Evolutionary conservation across 2,329 filamentous ascomycete genomes (phyloP).

Genomic region (Karstenula rhodostoma): DNA sequence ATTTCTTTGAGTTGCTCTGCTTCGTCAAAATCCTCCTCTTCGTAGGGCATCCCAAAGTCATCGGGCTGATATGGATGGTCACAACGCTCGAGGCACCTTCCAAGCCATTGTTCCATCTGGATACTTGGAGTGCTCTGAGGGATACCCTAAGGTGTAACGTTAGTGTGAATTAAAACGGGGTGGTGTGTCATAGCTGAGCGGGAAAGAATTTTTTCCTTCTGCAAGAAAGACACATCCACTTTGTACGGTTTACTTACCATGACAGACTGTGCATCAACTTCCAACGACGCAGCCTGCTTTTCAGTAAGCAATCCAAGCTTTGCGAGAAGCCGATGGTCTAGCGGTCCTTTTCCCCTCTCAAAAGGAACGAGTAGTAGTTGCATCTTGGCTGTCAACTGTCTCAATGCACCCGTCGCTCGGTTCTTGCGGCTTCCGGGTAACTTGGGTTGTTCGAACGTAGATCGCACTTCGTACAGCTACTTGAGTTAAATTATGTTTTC

Average conservation of each 20-base stretch:
- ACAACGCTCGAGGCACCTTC: constrained; percentile 58
- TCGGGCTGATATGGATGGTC: constrained; percentile 56
- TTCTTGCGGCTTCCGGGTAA: constrained; percentile 50
- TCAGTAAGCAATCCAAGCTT: constrained; percentile 66
- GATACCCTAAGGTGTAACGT: constrained; percentile 26
- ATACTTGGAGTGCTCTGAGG: constrained; percentile 38
- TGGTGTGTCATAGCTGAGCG: too few relatives aligned
- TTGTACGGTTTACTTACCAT: constrained; percentile 24
- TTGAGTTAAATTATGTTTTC: not conserved
- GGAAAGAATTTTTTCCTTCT: too few relatives aligned
- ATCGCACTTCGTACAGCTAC: constrained; percentile 63
- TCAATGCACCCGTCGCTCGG: constrained; percentile 53
- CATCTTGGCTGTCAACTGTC: constrained; percentile 35
- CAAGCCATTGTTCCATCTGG: constrained; percentile 65
- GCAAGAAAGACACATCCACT: too few relatives aligned
- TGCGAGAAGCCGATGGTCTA: constrained; percentile 56
- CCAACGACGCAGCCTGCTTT: constrained; percentile 69
- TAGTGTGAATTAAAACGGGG: too few relatives aligned
- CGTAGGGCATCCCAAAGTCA: constrained; percentile 62
- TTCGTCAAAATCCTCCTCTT: constrained; percentile 69
- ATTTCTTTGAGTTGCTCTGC: constrained; percentile 68
- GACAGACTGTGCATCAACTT: constrained; percentile 56
- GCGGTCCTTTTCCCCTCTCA: constrained; percentile 27
- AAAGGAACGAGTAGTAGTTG: constrained; percentile 38
- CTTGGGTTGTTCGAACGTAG: constrained; percentile 28